Percentiles rank a stretch among this genome's conserved stretches.
phyloP scores from a whole-genome alignment of 1,139 yeast species.

The Pichia cactophila region DNA sequence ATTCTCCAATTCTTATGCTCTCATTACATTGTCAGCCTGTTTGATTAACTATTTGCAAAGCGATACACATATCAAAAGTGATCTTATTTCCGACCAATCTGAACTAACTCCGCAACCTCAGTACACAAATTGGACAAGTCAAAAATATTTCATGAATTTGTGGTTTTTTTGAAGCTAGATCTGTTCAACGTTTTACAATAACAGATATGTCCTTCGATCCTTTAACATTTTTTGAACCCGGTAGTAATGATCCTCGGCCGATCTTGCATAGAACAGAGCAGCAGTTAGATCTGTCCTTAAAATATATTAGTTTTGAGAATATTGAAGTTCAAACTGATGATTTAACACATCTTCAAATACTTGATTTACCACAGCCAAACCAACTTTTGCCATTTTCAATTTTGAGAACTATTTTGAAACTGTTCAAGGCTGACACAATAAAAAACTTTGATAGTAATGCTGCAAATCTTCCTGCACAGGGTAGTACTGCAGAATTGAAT shows the following conservation, averaged over 20 bases:
- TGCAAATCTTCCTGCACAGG: background rate
- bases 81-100: too few relatives aligned
- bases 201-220: conserved; percentile 31
- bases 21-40: too few relatives aligned
- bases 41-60: too few relatives aligned
- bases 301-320: background rate
- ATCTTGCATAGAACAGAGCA: background rate
- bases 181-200: background rate
- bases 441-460: conserved; percentile 42
- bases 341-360: conserved; percentile 15
- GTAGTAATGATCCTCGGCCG: too few relatives aligned
- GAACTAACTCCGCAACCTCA: too few relatives aligned
- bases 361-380: conserved; percentile 58
- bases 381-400: conserved; percentile 43
- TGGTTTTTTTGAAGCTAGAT: too few relatives aligned
- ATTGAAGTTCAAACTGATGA: background rate
- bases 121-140: too few relatives aligned
- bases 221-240: conserved; percentile 29
- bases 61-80: too few relatives aligned
- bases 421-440: conserved; percentile 45
- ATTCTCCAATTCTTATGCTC: too few relatives aligned
- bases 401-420: conserved; percentile 38
- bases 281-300: background rate
- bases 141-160: too few relatives aligned
- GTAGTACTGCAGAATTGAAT: background rate